phyloP scores from a whole-genome alignment of 768 basidiomycete species.

The Hygrophorus russula region DNA sequence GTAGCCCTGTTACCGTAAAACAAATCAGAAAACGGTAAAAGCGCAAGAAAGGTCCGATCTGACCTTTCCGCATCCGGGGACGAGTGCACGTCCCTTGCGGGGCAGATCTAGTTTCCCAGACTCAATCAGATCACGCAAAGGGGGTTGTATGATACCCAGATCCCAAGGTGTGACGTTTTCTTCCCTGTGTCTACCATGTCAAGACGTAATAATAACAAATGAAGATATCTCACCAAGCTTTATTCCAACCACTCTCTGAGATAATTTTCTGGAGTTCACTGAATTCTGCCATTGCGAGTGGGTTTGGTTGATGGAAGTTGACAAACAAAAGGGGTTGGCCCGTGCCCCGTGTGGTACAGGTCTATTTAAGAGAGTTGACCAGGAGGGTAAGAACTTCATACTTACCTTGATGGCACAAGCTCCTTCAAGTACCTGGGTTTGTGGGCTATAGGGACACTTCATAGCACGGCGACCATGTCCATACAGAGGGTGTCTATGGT shows the following conservation, averaged over 20 bases:
- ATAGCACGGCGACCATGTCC: conserved; percentile 71
- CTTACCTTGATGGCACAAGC: too few relatives aligned
- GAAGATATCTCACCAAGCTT: conserved; percentile 1
- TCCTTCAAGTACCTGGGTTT: too few relatives aligned
- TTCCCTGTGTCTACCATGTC: conserved; percentile 25
- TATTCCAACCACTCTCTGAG: conserved; percentile 3
- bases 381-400: too few relatives aligned
- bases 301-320: not conserved
- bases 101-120: conserved; percentile 34
- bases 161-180: conserved; percentile 55
- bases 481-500: conserved; percentile 39
- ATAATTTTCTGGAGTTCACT: not conserved
- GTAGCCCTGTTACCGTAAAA: conserved; percentile 34
- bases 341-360: not conserved
- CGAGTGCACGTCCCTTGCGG: conserved; percentile 28
- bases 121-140: conserved; percentile 40
- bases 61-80: conserved; percentile 49
- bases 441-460: conserved; percentile 44
- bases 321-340: not conserved
- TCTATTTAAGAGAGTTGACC: too few relatives aligned
- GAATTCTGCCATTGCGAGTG: not conserved
- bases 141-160: conserved; percentile 38
- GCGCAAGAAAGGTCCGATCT: conserved; percentile 3
- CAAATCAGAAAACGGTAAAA: not conserved
- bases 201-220: not conserved